These are phyloP conservation scores for Smallanthus sonchifolius DNA, from an alignment of 129 eudicot species.

Conservation along the genomic window DNA sequence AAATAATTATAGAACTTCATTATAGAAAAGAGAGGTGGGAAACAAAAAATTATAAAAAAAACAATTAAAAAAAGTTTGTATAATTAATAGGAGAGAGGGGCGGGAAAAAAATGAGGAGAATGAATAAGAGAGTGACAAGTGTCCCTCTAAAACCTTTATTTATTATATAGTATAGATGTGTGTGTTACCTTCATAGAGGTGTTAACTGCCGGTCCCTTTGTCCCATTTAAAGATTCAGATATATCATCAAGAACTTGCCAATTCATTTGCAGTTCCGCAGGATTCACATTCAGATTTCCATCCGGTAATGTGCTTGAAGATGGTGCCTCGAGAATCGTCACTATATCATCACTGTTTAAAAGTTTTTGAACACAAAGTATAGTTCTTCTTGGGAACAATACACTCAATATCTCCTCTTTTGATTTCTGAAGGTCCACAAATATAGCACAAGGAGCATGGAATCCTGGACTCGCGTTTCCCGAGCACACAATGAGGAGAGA, in stretches of 20 bases:
- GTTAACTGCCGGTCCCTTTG: constrained; percentile 5
- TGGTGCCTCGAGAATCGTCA: neutral
- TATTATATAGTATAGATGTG: too few relatives aligned
- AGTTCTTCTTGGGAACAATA: constrained; percentile 28
- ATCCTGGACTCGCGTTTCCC: neutral
- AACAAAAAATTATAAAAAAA: too few relatives aligned
- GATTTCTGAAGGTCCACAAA: constrained; percentile 34
- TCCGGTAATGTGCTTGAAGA: neutral
- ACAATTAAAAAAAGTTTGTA: too few relatives aligned
- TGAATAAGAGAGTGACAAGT: too few relatives aligned
- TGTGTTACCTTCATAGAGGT: too few relatives aligned
- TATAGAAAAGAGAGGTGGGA: too few relatives aligned
- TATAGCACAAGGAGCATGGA: constrained; percentile 34
- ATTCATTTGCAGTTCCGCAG: neutral
- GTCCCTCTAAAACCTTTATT: too few relatives aligned
- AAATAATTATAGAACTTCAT: too few relatives aligned
- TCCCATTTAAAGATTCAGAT: constrained; percentile 17
- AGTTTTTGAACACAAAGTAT: neutral
- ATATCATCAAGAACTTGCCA: constrained; percentile 24
- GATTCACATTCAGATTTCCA: neutral
- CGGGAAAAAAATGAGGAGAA: too few relatives aligned
- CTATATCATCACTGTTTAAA: constrained; percentile 1
- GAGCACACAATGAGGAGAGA: constrained; percentile 47
- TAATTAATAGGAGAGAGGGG: too few relatives aligned
- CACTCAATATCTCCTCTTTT: constrained; percentile 34